Evolutionary conservation across 371 early-diverging fungal genomes (phyloP), one percentile per base, ranked within the genome.

Genomic region (Entomophthora muscae): DNA sequence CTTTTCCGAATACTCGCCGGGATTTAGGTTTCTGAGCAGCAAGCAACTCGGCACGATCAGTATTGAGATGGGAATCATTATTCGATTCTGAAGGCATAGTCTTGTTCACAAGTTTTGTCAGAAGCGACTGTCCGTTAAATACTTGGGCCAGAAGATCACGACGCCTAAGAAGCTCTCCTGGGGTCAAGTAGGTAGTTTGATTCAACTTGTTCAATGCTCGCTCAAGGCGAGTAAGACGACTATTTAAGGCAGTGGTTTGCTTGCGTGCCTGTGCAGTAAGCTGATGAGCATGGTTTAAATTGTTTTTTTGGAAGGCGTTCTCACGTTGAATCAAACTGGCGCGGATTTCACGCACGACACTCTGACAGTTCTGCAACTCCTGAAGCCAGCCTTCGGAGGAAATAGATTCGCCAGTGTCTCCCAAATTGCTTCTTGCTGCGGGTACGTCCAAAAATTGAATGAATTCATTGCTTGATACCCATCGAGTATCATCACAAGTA

Each of bases 331-430:
- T 82, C 60, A 84, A 73, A 65, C 78, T 77, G 0, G 86, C 78
- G 0, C 91, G 77, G 28, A 91, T 79, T 53, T 88, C 85, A 12
- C 86, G 74, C 5, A 82, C 76, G 1, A 78, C 63, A 22, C 72
- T 74, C 61, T 82, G 78, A 21, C 85, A 69, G 5, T 75, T 70
- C 22, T 82, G 79, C 65, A 79, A 83, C 65, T 90, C 91, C 56
- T 85, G 84, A 26, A 92, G 72, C 95, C 95, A 94, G n/a, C 78
- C 78, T 55, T 85, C 87, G 2, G 89, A 79, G 1, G 84, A 85
- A 59, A 76, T 81, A 65, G 72, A 63, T 13, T 68, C 68, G 61
- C 75, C 73, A 1, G 64, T 75, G 27, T 61, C 42, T 10, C 42
- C 42, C 21, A 57, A 31, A 66, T 75, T 68, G 5, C 71, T 71